These are phyloP conservation scores for Chamaenerion angustifolium DNA, from an alignment of 345 rosid species.

Conservation along the genomic window DNA sequence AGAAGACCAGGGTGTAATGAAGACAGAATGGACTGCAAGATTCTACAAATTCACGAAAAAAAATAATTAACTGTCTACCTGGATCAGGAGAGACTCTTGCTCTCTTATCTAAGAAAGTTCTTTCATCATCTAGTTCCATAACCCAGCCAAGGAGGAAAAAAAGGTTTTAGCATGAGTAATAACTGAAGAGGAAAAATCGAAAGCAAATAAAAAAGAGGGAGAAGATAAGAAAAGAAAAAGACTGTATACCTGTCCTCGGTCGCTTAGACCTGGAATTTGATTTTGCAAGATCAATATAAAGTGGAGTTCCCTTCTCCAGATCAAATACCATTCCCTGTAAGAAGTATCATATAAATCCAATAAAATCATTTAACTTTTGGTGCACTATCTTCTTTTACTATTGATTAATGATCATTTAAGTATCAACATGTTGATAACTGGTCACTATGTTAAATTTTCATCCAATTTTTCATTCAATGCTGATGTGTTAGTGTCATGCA, in stretches of 20 bases:
- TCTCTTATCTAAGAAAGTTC: slow-evolving; percentile 49
- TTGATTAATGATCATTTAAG: no score
- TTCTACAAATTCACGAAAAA: no score
- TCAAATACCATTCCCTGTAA: slow-evolving; percentile 84
- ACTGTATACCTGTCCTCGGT: slow-evolving; percentile 42
- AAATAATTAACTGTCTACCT: slow-evolving; percentile 21
- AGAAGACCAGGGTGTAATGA: no score
- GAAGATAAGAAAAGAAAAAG: slow-evolving; percentile 1
- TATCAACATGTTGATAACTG: no score
- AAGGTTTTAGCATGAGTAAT: not conserved
- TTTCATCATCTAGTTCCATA: slow-evolving; percentile 35
- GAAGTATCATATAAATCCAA: slow-evolving; percentile 8
- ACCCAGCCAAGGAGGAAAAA: slow-evolving; percentile 5
- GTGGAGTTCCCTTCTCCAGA: slow-evolving; percentile 73
- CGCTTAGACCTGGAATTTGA: slow-evolving; percentile 85
- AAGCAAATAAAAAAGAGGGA: slow-evolving; percentile 5
- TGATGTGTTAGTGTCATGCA: no score
- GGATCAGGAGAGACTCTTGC: slow-evolving; percentile 23
- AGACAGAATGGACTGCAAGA: no score
- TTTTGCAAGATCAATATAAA: slow-evolving; percentile 77
- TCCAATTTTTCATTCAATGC: no score
- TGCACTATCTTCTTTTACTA: no score
- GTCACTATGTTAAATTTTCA: no score
- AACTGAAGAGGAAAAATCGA: not conserved
- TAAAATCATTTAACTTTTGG: no score